phyloP scores from a whole-genome alignment of 805 yeast species.

The Yamadazyma paraphyllophila region DNA sequence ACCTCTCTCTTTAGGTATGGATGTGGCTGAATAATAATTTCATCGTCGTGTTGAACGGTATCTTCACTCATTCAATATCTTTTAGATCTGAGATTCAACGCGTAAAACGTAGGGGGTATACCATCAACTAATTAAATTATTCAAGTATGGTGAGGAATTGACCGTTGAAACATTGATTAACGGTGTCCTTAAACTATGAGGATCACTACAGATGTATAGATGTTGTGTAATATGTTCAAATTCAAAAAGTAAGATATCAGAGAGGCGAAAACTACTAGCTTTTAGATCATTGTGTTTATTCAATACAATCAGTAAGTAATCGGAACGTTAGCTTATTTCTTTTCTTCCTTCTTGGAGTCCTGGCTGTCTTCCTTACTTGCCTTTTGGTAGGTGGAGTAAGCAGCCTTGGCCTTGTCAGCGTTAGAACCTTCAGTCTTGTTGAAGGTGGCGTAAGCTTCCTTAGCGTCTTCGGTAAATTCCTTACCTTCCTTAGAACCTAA shows the following conservation, averaged over 20 bases:
- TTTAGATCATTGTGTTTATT: neutral
- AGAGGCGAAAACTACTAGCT: neutral
- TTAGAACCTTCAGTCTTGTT: constrained; percentile 26
- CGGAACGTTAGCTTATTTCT: constrained; percentile 2
- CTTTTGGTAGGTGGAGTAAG: constrained; percentile 28
- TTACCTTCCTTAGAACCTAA: constrained; percentile 1
- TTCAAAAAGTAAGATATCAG: neutral
- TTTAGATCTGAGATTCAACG: neutral
- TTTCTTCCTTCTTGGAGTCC: constrained; percentile 10
- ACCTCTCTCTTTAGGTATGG: neutral
- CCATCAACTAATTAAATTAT: too few relatives aligned
- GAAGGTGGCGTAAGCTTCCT: constrained; percentile 35
- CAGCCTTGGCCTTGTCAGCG: constrained; percentile 36
- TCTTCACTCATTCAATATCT: neutral
- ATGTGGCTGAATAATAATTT: neutral
- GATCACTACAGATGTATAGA: too few relatives aligned
- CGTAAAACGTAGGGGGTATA: neutral
- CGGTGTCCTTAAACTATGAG: too few relatives aligned
- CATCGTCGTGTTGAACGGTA: neutral
- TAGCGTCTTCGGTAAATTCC: constrained; percentile 25
- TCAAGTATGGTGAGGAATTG: too few relatives aligned
- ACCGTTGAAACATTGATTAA: too few relatives aligned
- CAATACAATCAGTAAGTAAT: neutral
- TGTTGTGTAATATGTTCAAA: too few relatives aligned
- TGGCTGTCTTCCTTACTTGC: constrained; percentile 19